A percentile compares a stretch with the other conserved stretches of the same genome.
Conservation (phyloP, 306 rosid genomes). For the Canavalia ensiformis region DNA sequence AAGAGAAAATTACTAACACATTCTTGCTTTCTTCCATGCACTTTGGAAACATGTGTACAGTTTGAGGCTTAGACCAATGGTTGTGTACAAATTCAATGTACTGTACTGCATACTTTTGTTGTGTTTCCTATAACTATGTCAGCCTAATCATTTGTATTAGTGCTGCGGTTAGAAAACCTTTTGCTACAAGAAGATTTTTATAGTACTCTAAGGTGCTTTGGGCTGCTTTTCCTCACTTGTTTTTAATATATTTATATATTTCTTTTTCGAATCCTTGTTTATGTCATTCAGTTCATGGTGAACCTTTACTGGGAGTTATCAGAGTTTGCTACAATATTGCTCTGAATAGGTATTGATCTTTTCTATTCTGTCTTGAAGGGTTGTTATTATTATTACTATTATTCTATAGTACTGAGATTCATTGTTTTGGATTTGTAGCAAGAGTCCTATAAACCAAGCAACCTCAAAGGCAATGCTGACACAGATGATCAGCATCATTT, state of each 20-base stretch:
- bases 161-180: conserved; percentile 37
- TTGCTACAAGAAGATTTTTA: conserved; percentile 41
- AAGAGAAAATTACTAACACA: not conserved
- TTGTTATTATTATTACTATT: conserved; percentile 42
- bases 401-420: conserved; percentile 48
- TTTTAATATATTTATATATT: conserved; percentile 23
- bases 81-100: conserved; percentile 28
- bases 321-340: conserved; percentile 99
- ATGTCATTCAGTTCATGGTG: conserved; percentile 86
- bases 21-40: conserved; percentile 16
- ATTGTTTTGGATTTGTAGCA: conserved; percentile 69
- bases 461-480: conserved; percentile 99
- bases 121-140: conserved; percentile 25
- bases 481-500: conserved; percentile 91
- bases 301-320: conserved; percentile 92
- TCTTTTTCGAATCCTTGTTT: conserved; percentile 36
- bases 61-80: conserved; percentile 14
- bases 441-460: conserved; percentile 99
- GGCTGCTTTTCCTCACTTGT: conserved; percentile 27
- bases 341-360: conserved; percentile 81
- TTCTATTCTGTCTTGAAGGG: conserved; percentile 41
- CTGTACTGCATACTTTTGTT: conserved; percentile 32
- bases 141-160: conserved; percentile 28
- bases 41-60: conserved; percentile 16
- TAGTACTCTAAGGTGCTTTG: conserved; percentile 27